Base-by-base conservation (phyloP, 371 early-diverging fungal genomes). In the Mucor irregularis region DNA sequence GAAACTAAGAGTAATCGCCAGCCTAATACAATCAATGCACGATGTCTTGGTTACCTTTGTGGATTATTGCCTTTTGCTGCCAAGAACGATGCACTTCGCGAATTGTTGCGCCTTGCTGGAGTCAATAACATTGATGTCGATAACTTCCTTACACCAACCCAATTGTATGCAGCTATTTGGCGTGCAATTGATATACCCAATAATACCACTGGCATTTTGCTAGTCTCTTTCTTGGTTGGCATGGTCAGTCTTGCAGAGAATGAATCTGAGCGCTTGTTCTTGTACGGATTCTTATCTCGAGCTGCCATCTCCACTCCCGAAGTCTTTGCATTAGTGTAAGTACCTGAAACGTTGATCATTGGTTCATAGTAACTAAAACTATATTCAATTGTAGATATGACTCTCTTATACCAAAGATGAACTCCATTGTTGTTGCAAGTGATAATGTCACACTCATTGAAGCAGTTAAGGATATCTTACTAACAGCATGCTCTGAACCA, bases 231-330 rank as follows among this genome's bases (percentile, higher is more conserved):
- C n/a, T 49, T 89, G 51, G 81, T 81, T 0, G 78, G 74, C 0
- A 74, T 90, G 79, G 69, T 90, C 39, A 84, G 85, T 62, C 64
- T 73, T 30, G 60, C 83, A 4, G 87, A 89, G 22, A 78, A 73
- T 28, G 89, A 90, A 39, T 56, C 74, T 21, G 90, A 91, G 61
- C 71, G 80, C 5, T 50, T 79, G 43, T 84, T 86, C 35, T 69
- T 91, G 26, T 90, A 89, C 61, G 74, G 80, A 17, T 70, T 89
- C n/a, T 58, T 91, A 21, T 74, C 84, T 5, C 82, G 80, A 58
- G 76, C 76, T 9, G 78, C 87, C 0, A 48, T 60, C 3, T 61
- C 71, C 13, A 69, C 75, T n/a, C 88, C 88, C 3, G 83, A 82
- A 25, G 71, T 78, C 8, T 78, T 86, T 56, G 61, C 79, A 1